Conservation (phyloP, 2,329 filamentous ascomycete genomes). For the Botrytis squamosa region DNA sequence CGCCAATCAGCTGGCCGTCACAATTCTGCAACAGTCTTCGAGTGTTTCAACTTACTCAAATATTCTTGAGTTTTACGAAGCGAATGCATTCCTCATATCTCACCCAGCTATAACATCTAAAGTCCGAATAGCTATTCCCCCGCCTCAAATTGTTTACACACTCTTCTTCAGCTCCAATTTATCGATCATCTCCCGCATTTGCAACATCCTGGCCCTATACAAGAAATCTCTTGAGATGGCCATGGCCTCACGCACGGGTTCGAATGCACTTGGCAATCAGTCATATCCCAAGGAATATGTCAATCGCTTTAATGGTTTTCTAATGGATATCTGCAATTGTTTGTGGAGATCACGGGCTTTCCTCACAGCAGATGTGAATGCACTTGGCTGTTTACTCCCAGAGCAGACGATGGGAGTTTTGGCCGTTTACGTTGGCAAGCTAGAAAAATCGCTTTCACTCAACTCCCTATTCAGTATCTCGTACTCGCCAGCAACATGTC, state of each 20-base stretch:
- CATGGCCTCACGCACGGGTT: slow-evolving; percentile 45
- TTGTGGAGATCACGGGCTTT: slow-evolving; percentile 77
- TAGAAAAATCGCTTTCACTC: slow-evolving; percentile 50
- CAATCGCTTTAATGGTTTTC: slow-evolving; percentile 73
- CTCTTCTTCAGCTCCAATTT: slow-evolving; percentile 66
- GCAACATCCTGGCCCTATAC: slow-evolving; percentile 66
- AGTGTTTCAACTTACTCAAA: slow-evolving; percentile 49
- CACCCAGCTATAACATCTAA: slow-evolving; percentile 50
- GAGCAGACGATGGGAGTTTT: slow-evolving; percentile 47
- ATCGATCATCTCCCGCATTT: slow-evolving; percentile 65
- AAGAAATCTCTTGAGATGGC: slow-evolving; percentile 72
- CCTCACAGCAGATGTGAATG: slow-evolving; percentile 60
- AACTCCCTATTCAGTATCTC: slow-evolving; percentile 57
- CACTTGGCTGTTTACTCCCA: slow-evolving; percentile 53
- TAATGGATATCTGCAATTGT: slow-evolving; percentile 85
- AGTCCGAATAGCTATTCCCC: slow-evolving; percentile 67
- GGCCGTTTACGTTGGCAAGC: slow-evolving; percentile 48
- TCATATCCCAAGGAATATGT: slow-evolving; percentile 60
- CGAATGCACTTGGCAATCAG: slow-evolving; percentile 30
- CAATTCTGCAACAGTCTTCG: slow-evolving; percentile 56
- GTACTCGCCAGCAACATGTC: slow-evolving; percentile 55
- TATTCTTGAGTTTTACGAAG: slow-evolving; percentile 69
- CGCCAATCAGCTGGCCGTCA: slow-evolving; percentile 56
- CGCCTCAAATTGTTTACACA: slow-evolving; percentile 66
- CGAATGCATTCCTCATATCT: slow-evolving; percentile 56